Conservation (phyloP, 2,329 filamentous ascomycete genomes). For the Calonectria hongkongensis region DNA sequence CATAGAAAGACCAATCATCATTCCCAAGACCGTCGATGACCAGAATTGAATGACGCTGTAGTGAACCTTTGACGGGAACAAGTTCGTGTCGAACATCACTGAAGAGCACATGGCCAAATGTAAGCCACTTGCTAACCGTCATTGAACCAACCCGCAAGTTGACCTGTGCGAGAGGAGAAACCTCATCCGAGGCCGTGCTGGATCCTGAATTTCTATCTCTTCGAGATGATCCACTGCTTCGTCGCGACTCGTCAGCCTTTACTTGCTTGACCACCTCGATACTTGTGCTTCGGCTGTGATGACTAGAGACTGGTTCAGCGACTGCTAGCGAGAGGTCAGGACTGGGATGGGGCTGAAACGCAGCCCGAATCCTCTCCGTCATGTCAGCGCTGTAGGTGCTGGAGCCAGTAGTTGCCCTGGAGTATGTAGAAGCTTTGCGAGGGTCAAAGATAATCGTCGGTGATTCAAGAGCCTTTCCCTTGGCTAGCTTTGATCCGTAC, state of each 20-base stretch:
- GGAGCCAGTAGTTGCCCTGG: constrained; percentile 63
- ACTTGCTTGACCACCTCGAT: constrained; percentile 28
- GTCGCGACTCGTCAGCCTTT: constrained; percentile 57
- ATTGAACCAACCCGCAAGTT: constrained; percentile 87
- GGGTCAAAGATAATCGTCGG: constrained; percentile 64
- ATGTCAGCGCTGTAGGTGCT: constrained; percentile 74
- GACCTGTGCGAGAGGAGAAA: constrained; percentile 80
- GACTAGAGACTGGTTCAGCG: constrained; percentile 61
- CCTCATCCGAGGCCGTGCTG: constrained; percentile 72
- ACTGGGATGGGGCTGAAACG: constrained; percentile 65
- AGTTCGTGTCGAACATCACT: constrained; percentile 86
- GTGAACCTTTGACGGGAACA: constrained; percentile 61
- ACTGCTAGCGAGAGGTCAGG: constrained; percentile 65
- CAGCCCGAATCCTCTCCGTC: constrained; percentile 70
- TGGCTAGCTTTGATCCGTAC: constrained; percentile 63
- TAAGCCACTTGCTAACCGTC: constrained; percentile 92
- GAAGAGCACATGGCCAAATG: constrained; percentile 88
- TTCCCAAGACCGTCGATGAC: constrained; percentile 91
- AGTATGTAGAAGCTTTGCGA: constrained; percentile 58
- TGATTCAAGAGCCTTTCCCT: constrained; percentile 66
- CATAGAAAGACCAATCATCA: constrained; percentile 91
- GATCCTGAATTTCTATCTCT: constrained; percentile 64
- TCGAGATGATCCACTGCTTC: constrained; percentile 57
- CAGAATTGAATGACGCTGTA: constrained; percentile 77
- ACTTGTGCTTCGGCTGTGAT: constrained; percentile 49